A percentile compares a stretch with the other conserved stretches of the same genome.
phyloP scores from a whole-genome alignment of 352 stramenopile species.

The Phytophthora hibernalis region DNA sequence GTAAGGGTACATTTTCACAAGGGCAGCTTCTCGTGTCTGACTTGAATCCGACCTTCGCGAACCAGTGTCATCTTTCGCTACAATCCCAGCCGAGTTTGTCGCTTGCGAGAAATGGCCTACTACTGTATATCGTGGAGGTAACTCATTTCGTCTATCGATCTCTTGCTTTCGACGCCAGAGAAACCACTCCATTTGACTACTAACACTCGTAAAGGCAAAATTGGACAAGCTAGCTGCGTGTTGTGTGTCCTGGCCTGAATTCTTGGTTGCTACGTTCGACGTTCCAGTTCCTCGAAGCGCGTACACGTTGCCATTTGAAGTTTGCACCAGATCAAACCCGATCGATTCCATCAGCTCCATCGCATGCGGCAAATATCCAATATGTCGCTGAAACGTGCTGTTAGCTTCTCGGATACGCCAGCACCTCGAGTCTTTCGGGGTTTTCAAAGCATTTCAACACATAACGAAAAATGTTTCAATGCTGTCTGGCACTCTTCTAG shows the following conservation, averaged over 20 bases:
- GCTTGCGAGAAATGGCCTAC: constrained; percentile 10
- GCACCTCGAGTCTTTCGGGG: constrained; percentile 71
- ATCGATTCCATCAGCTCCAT: constrained; percentile 70
- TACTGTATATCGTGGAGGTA: constrained; percentile 59
- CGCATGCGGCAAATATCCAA: constrained; percentile 59
- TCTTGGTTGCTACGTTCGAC: background rate
- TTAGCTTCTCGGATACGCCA: constrained; percentile 76
- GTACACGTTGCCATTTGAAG: constrained; percentile 55
- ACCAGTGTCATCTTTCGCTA: too few relatives aligned
- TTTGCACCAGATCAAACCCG: constrained; percentile 56
- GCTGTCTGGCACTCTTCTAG: constrained; percentile 56
- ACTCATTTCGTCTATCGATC: constrained; percentile 72
- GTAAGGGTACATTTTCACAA: constrained; percentile 70
- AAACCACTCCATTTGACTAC: constrained; percentile 79
- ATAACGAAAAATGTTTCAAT: constrained; percentile 44
- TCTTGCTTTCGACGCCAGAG: constrained; percentile 78
- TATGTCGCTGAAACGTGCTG: constrained; percentile 61
- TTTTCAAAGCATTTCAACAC: constrained; percentile 75
- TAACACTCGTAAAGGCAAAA: constrained; percentile 69
- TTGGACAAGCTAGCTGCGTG: constrained; percentile 53
- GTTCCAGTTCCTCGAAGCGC: constrained; percentile 55
- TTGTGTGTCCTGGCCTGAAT: background rate
- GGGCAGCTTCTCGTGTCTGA: constrained; percentile 4
- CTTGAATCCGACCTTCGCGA: background rate
- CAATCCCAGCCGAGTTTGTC: background rate